Conservation (phyloP, 352 stramenopile genomes). For the Phytophthora nicotianae region DNA sequence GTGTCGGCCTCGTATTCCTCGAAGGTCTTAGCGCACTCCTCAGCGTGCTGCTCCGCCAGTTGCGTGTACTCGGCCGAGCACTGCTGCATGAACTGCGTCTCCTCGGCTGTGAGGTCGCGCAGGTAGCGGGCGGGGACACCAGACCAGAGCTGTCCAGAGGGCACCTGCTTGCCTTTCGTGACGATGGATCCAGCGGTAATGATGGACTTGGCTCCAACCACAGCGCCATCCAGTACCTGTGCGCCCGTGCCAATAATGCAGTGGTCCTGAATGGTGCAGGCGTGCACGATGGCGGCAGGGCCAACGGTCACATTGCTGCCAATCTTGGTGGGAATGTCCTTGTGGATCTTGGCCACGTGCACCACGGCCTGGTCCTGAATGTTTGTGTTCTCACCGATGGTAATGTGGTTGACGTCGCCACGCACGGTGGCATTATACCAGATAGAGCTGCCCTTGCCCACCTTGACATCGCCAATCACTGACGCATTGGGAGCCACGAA, state of each 20-base stretch:
- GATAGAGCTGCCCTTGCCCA: conserved; percentile 90
- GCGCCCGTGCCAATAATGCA: conserved; percentile 93
- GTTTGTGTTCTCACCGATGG: conserved; percentile 93
- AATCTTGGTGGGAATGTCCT: conserved; percentile 91
- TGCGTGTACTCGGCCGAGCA: conserved; percentile 87
- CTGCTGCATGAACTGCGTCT: conserved; percentile 91
- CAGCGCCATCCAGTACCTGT: conserved; percentile 90
- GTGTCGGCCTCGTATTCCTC: conserved; percentile 82
- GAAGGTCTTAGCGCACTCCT: conserved; percentile 84
- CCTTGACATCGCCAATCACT: conserved; percentile 93
- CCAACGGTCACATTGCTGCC: conserved; percentile 92
- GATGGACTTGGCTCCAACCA: conserved; percentile 89
- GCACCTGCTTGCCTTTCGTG: conserved; percentile 84
- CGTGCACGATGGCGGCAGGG: conserved; percentile 88
- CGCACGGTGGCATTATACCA: conserved; percentile 94
- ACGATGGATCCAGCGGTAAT: conserved; percentile 92
- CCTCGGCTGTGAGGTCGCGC: conserved; percentile 83
- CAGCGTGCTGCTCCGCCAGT: conserved; percentile 73
- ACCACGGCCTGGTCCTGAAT: conserved; percentile 94
- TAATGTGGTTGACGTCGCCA: conserved; percentile 92
- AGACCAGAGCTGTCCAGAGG: conserved; percentile 91
- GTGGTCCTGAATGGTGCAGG: conserved; percentile 92
- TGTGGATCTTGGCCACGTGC: conserved; percentile 93
- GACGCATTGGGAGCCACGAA: conserved; percentile 93
- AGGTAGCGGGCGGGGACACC: conserved; percentile 83